Percentiles rank a stretch among this genome's conserved stretches.
These are phyloP conservation scores for Linnemannia exigua DNA, from an alignment of 192 early-diverging fungal species.

Conservation along the genomic window DNA sequence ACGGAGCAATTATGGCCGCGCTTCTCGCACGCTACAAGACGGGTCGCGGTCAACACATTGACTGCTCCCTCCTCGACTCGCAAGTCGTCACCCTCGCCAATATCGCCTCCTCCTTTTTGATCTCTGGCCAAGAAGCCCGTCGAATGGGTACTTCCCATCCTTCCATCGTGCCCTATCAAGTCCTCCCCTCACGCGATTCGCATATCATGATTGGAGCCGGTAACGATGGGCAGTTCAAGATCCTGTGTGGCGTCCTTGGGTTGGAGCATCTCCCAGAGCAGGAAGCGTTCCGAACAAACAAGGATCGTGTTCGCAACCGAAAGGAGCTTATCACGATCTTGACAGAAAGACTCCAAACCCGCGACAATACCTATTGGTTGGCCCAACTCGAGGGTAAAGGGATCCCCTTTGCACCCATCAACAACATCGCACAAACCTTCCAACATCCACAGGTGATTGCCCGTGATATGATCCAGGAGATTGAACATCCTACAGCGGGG, in stretches of 20 bases:
- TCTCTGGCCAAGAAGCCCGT: slow-evolving; percentile 83
- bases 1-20: slow-evolving; percentile 93
- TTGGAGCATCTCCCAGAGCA: slow-evolving; percentile 63
- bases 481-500: slow-evolving; percentile 88
- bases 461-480: slow-evolving; percentile 79
- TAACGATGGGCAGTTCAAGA: slow-evolving; percentile 88
- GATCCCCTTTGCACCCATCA: slow-evolving; percentile 84
- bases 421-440: slow-evolving; percentile 58
- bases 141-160: slow-evolving; percentile 92
- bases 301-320: slow-evolving; percentile 81
- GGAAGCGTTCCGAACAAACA: slow-evolving; percentile 75
- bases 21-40: slow-evolving; percentile 76
- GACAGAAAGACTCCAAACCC: slow-evolving; percentile 57
- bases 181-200: slow-evolving; percentile 82
- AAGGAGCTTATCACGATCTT: slow-evolving; percentile 73
- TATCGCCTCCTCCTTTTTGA: slow-evolving; percentile 89
- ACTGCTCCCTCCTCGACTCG: slow-evolving; percentile 89
- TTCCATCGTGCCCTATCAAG: slow-evolving; percentile 95
- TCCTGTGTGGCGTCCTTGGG: slow-evolving; percentile 71
- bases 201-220: slow-evolving; percentile 92
- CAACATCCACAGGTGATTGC: slow-evolving; percentile 79
- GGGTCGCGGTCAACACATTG: slow-evolving; percentile 85
- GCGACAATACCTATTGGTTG: slow-evolving; percentile 75
- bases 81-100: slow-evolving; percentile 93
- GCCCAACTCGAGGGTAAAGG: slow-evolving; percentile 73